phyloP scores from a whole-genome alignment of 441 rosid genomes.

The Dalechampia spathulata region DNA sequence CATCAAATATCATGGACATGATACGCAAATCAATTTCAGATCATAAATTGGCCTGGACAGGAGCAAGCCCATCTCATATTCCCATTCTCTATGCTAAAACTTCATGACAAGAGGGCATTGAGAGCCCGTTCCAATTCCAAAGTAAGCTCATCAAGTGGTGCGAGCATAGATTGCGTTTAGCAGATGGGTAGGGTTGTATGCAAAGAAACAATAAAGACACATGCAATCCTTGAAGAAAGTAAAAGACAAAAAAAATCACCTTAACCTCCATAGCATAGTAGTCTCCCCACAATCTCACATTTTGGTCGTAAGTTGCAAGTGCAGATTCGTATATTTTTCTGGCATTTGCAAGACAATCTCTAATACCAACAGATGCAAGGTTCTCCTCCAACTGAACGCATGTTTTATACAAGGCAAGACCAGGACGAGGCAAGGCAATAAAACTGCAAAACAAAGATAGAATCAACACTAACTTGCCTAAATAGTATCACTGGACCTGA shows the following conservation, averaged over 20 bases:
- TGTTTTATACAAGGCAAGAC: conserved; percentile 43
- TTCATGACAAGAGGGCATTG: too few relatives aligned
- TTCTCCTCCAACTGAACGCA: conserved; percentile 77
- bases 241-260: conserved; percentile 25
- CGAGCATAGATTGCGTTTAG: background rate
- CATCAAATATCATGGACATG: too few relatives aligned
- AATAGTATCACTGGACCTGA: background rate
- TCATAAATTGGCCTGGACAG: background rate
- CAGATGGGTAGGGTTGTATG: too few relatives aligned
- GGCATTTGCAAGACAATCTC: conserved; percentile 45
- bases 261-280: conserved; percentile 63
- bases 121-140: too few relatives aligned
- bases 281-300: conserved; percentile 57
- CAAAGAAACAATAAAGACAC: background rate
- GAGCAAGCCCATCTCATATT: background rate
- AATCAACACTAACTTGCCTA: background rate
- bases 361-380: conserved; percentile 47
- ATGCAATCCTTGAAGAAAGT: background rate
- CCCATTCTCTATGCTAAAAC: background rate
- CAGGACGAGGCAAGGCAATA: conserved; percentile 65
- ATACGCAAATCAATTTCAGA: background rate
- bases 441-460: conserved; percentile 43
- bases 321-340: conserved; percentile 79
- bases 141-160: background rate
- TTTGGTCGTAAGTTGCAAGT: conserved; percentile 50